These are phyloP conservation scores for Epichloe elymi DNA, from an alignment of 2,329 filamentous ascomycete genomes.

Conservation along the genomic window DNA sequence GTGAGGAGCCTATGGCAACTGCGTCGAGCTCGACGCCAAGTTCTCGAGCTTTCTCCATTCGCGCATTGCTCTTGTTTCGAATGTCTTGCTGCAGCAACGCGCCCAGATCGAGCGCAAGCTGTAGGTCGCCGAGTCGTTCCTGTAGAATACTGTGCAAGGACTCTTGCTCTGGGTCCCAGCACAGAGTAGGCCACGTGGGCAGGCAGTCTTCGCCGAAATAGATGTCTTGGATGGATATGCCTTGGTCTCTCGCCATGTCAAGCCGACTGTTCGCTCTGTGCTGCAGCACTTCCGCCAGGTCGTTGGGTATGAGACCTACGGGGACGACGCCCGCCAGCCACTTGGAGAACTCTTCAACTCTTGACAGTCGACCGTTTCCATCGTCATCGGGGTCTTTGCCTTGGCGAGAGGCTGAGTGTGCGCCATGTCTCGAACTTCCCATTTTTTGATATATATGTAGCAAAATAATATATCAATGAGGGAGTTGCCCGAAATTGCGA, in stretches of 20 bases:
- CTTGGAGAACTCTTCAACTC: conserved; percentile 3
- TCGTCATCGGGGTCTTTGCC: neutral
- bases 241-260: conserved; percentile 8
- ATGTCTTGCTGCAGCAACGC: conserved; percentile 11
- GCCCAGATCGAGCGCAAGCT: conserved; percentile 10
- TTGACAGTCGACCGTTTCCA: neutral
- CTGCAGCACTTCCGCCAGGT: conserved; percentile 12
- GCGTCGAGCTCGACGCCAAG: conserved; percentile 11
- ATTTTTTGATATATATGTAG: neutral
- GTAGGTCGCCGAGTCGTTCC: conserved; percentile 8
- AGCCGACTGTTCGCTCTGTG: conserved; percentile 13
- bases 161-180: conserved; percentile 13
- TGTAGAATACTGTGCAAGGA: conserved; percentile 16
- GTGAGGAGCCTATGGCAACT: conserved; percentile 13
- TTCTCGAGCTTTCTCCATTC: conserved; percentile 13
- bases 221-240: conserved; percentile 10
- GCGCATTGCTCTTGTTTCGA: conserved; percentile 14
- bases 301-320: conserved; percentile 10
- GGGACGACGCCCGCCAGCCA: conserved; percentile 10
- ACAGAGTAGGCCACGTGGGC: conserved; percentile 13
- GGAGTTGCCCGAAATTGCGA: neutral
- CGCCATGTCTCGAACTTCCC: neutral
- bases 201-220: conserved; percentile 17
- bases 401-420: neutral
- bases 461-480: too few species aligned